Evolutionary conservation across 148 eudicot genomes (phyloP).

Genomic region (Cornus florida): DNA sequence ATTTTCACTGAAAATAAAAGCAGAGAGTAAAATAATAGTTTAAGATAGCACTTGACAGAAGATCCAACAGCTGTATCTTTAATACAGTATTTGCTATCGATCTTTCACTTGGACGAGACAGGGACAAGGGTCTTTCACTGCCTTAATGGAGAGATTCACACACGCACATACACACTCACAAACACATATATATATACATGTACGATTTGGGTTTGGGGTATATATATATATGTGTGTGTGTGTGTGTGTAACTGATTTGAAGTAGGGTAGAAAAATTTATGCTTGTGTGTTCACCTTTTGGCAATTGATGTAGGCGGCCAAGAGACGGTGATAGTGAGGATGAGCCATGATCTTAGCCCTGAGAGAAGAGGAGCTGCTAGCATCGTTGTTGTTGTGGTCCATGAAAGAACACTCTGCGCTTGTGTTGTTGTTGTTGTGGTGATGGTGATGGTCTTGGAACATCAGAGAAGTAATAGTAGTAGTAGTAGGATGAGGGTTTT

Average conservation of each 20-base stretch:
- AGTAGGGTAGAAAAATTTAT: background rate
- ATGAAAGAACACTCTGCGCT: slow-evolving; percentile 32
- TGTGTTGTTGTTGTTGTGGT: slow-evolving; percentile 7
- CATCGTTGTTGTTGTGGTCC: slow-evolving; percentile 22
- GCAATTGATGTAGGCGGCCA: slow-evolving; percentile 79
- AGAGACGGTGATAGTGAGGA: slow-evolving; percentile 83
- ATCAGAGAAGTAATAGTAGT: too few species aligned
- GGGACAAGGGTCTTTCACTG: background rate
- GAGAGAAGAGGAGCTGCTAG: slow-evolving; percentile 27
- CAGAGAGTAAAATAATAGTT: too few species aligned
- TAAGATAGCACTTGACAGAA: too few species aligned
- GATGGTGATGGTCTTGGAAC: too few species aligned
- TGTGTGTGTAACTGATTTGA: background rate
- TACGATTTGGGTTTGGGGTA: background rate
- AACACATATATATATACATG: too few species aligned
- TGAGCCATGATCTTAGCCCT: slow-evolving; percentile 91
- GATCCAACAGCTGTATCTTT: background rate
- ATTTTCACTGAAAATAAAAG: background rate
- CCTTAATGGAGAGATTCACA: background rate
- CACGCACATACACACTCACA: background rate
- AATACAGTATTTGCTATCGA: background rate
- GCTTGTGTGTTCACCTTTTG: slow-evolving; percentile 50
- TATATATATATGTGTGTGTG: too few species aligned
- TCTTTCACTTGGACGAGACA: slow-evolving; percentile 2
- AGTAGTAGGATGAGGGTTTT: slow-evolving; percentile 9